Percentiles rank a stretch among this genome's conserved stretches.
phyloP scores from a whole-genome alignment of 495 filamentous ascomycete genomes.

The Penicillium cataractarum region DNA sequence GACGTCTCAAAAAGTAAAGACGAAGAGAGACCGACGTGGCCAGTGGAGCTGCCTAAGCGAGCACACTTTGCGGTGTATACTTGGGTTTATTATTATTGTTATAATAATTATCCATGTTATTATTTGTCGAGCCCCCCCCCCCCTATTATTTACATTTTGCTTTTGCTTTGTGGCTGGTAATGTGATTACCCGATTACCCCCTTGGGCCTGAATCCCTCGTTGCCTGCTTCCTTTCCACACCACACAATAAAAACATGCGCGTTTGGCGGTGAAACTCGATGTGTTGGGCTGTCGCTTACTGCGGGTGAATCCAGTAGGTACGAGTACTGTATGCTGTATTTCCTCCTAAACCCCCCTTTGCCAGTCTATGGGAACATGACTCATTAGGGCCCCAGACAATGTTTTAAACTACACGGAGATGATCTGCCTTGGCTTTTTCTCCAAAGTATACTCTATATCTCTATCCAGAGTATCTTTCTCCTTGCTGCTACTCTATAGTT shows the following conservation, averaged over 20 bases:
- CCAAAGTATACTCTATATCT: background rate
- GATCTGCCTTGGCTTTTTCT: background rate
- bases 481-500: no score
- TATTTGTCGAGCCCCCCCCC: background rate
- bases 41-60: constrained; percentile 21
- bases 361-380: background rate
- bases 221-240: background rate
- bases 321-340: background rate
- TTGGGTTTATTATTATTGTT: background rate
- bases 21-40: constrained; percentile 23
- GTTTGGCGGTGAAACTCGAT: background rate
- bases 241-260: background rate
- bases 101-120: background rate
- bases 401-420: background rate
- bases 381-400: background rate
- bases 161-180: background rate
- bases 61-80: constrained; percentile 20
- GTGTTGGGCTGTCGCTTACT: constrained; percentile 1
- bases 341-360: background rate
- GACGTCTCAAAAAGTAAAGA: constrained; percentile 24
- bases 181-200: background rate
- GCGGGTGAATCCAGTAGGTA: background rate
- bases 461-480: no score
- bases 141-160: background rate
- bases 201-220: background rate